These are phyloP conservation scores for Dryas octopetala DNA, from an alignment of 306 rosid genomes.

Conservation along the genomic window DNA sequence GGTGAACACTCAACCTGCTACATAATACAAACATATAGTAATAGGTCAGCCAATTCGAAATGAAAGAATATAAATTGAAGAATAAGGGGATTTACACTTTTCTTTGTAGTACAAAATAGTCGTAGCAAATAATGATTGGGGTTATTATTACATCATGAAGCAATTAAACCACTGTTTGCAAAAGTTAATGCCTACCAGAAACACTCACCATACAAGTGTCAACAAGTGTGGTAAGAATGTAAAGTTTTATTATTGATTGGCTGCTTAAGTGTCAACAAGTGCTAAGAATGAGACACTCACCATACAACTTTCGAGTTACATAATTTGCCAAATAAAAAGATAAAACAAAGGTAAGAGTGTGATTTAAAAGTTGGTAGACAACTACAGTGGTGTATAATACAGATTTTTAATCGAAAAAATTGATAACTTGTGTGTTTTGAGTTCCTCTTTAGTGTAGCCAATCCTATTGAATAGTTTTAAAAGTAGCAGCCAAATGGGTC, in stretches of 20 bases:
- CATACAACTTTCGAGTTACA: background rate
- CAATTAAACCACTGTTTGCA: background rate
- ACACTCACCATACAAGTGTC: background rate
- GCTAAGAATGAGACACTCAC: background rate
- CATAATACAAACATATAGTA: slow-evolving; percentile 14
- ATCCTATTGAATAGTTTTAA: too few relatives aligned
- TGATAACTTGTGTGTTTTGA: too few relatives aligned
- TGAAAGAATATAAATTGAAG: background rate
- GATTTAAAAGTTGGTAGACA: too few relatives aligned
- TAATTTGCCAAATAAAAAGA: too few relatives aligned
- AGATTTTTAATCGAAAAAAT: too few relatives aligned
- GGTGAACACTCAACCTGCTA: slow-evolving; percentile 45
- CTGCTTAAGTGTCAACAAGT: background rate
- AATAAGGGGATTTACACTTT: background rate
- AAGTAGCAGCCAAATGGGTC: too few relatives aligned
- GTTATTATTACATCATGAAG: background rate
- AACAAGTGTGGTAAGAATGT: too few relatives aligned
- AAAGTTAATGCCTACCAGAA: background rate
- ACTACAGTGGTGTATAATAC: too few relatives aligned
- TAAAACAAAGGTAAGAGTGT: too few relatives aligned
- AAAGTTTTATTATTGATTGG: background rate
- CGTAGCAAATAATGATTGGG: background rate
- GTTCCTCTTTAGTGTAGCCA: too few relatives aligned
- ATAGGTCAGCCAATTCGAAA: background rate
- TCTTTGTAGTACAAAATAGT: background rate